These are phyloP conservation scores for Lecanicillium sp. DNA, from an alignment of 2,329 filamentous ascomycete species.

Conservation along the genomic window DNA sequence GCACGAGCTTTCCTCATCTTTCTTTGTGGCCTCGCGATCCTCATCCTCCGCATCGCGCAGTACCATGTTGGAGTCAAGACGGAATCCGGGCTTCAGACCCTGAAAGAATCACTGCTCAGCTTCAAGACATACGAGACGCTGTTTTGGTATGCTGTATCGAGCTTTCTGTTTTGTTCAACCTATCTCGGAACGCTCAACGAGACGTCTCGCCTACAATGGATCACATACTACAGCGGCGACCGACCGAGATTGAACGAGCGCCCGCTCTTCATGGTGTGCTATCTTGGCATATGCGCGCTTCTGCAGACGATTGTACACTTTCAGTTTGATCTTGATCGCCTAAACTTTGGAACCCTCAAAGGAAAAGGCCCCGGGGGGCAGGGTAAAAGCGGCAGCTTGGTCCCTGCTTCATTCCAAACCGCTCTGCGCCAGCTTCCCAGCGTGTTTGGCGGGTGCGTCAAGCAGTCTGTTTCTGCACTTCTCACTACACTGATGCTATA, in stretches of 20 bases:
- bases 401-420: conserved; percentile 23
- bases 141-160: conserved; percentile 69
- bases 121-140: conserved; percentile 60
- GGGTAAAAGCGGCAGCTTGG: conserved; percentile 15
- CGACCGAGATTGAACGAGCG: conserved; percentile 76
- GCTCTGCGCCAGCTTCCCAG: conserved; percentile 30
- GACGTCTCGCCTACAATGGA: conserved; percentile 58
- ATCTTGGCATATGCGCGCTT: conserved; percentile 60
- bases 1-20: conserved; percentile 70
- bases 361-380: conserved; percentile 12
- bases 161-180: conserved; percentile 69
- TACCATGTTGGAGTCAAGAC: conserved; percentile 68
- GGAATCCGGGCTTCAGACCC: conserved; percentile 56
- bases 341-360: conserved; percentile 31
- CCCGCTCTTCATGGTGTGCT: conserved; percentile 68
- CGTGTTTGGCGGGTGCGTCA: conserved; percentile 28
- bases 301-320: conserved; percentile 65
- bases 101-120: conserved; percentile 48
- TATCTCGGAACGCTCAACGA: conserved; percentile 65
- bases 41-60: conserved; percentile 78
- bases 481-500: conserved; percentile 50
- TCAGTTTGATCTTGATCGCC: conserved; percentile 62
- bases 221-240: conserved; percentile 63
- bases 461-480: conserved; percentile 31
- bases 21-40: conserved; percentile 64